Percentiles rank a stretch among this genome's conserved stretches.
phyloP scores from a whole-genome alignment of 2,329 filamentous ascomycete species.

The Polychaeton citri region DNA sequence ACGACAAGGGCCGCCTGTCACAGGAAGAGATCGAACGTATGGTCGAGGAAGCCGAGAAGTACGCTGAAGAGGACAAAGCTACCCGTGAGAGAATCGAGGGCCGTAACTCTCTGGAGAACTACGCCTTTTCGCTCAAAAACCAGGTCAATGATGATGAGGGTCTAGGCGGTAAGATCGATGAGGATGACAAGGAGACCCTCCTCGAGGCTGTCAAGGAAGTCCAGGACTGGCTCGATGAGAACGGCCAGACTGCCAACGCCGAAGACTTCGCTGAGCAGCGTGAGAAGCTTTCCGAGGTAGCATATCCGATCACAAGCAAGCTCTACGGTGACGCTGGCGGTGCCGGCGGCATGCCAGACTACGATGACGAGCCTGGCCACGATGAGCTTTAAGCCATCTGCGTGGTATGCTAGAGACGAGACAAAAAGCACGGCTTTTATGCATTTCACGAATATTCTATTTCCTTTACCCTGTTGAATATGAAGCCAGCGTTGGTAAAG shows the following conservation, averaged over 20 bases:
- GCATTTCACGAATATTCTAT: no score
- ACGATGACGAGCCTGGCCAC: slow-evolving; percentile 50
- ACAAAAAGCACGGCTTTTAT: no score
- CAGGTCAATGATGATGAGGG: slow-evolving; percentile 95
- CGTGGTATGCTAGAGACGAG: no score
- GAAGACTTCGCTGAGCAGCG: slow-evolving; percentile 99
- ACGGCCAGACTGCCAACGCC: slow-evolving; percentile 66
- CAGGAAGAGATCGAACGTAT: slow-evolving; percentile 98
- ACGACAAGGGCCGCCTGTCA: slow-evolving; percentile 96
- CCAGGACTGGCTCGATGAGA: slow-evolving; percentile 93
- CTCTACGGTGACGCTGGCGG: slow-evolving; percentile 53
- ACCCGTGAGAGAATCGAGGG: slow-evolving; percentile 94
- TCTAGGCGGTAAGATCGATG: slow-evolving; percentile 94
- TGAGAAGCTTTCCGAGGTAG: slow-evolving; percentile 94
- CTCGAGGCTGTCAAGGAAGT: slow-evolving; percentile 94
- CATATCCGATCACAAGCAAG: slow-evolving; percentile 98
- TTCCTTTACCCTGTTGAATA: no score
- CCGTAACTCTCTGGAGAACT: slow-evolving; percentile 96
- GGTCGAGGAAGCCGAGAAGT: slow-evolving; percentile 97
- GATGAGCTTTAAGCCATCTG: slow-evolving; percentile 42
- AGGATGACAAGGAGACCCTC: slow-evolving; percentile 95
- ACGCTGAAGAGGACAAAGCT: slow-evolving; percentile 97
- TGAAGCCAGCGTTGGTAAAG: no score
- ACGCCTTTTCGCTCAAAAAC: slow-evolving; percentile 98
- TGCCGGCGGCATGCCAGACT: slow-evolving; percentile 44